Conservation (phyloP, 2,329 filamentous ascomycete genomes). For the Parastagonospora nodorum region DNA sequence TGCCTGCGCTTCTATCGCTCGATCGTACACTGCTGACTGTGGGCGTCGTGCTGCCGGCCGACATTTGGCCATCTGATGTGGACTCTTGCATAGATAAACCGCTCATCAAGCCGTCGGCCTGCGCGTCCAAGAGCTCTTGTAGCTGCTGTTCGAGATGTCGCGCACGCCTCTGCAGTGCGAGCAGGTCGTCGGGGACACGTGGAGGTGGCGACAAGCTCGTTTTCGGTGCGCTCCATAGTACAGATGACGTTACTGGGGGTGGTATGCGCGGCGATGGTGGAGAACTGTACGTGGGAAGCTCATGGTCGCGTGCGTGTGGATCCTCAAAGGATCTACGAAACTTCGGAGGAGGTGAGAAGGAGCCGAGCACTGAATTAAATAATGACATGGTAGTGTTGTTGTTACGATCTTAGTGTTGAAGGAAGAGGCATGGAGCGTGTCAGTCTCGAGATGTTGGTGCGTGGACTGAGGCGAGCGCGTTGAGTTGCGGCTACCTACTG, state of each 20-base stretch:
- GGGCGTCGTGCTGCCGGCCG: constrained; percentile 57
- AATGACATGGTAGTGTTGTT: constrained; percentile 32
- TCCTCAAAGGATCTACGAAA: constrained; percentile 44
- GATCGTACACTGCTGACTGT: constrained; percentile 49
- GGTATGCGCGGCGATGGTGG: constrained; percentile 41
- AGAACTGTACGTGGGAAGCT: constrained; percentile 41
- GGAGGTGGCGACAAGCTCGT: constrained; percentile 29
- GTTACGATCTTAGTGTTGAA: constrained; percentile 16
- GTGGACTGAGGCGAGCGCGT: constrained; percentile 20
- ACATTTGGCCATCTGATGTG: constrained; percentile 49
- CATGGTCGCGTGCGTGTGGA: constrained; percentile 39
- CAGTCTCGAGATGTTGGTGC: too few species aligned
- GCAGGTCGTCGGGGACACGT: constrained; percentile 48
- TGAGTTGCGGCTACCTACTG: constrained; percentile 20
- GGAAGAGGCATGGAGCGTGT: too few species aligned
- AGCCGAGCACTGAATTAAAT: constrained; percentile 44
- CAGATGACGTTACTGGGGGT: constrained; percentile 38
- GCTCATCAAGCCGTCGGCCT: constrained; percentile 62
- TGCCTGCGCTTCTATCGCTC: constrained; percentile 29
- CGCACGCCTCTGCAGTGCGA: constrained; percentile 59
- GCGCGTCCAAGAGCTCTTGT: constrained; percentile 64
- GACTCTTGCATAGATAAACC: constrained; percentile 48
- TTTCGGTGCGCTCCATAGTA: constrained; percentile 38
- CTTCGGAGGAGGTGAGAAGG: constrained; percentile 40
- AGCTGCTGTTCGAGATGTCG: constrained; percentile 62